Conservation (phyloP, 495 filamentous ascomycete genomes). For the Penicillium maclennaniae region DNA sequence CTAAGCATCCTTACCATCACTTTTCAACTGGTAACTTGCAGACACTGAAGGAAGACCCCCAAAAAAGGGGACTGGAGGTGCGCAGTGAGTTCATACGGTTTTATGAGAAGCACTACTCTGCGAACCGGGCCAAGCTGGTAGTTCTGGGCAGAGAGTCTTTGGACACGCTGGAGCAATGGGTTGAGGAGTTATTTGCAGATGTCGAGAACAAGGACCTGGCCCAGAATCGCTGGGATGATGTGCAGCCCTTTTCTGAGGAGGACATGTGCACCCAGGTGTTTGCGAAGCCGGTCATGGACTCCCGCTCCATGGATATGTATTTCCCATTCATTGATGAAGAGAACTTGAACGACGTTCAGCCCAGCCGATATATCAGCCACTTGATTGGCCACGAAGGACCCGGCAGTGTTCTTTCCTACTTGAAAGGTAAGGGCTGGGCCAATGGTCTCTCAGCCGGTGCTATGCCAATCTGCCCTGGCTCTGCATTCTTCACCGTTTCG, state of each 20-base stretch:
- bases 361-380: constrained; percentile 86
- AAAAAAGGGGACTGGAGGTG: constrained; percentile 78
- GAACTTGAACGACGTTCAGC: constrained; percentile 72
- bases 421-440: constrained; percentile 95
- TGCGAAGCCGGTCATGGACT: constrained; percentile 96
- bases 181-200: constrained; percentile 75
- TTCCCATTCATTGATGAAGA: constrained; percentile 94
- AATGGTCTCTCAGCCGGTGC: constrained; percentile 80
- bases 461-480: constrained; percentile 73
- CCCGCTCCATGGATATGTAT: constrained; percentile 73
- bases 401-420: constrained; percentile 90
- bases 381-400: constrained; percentile 96
- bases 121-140: constrained; percentile 94
- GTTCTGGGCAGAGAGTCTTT: constrained; percentile 84
- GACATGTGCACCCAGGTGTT: constrained; percentile 79
- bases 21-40: constrained; percentile 95
- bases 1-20: constrained; percentile 87
- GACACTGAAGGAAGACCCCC: constrained; percentile 80
- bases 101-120: constrained; percentile 86
- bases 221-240: constrained; percentile 75
- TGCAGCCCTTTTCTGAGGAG: constrained; percentile 62
- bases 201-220: constrained; percentile 82
- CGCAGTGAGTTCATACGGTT: constrained; percentile 93
- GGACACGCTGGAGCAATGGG: constrained; percentile 86
- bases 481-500: constrained; percentile 75